Evolutionary conservation across 352 stramenopile species (phyloP), one percentile per base, ranked within the genome.

Genomic region (Hyaloperonospora arabidopsidis): DNA sequence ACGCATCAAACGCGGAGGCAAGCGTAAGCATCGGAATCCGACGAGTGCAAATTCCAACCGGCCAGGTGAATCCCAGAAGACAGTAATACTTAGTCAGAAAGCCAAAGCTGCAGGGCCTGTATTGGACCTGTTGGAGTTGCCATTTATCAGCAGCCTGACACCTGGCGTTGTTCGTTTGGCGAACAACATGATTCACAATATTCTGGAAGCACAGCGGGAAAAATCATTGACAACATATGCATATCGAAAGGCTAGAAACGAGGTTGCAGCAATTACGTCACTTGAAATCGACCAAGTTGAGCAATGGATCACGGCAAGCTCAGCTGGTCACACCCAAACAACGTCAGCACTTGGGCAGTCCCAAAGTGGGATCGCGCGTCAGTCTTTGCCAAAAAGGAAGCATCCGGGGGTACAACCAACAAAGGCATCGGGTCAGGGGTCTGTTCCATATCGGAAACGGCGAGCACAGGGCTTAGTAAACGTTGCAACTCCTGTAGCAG

Each of bases 261-360:
- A 89, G 46, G 43, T 89, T 13, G 57, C 66, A 6, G 78, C 73
- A 5, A 69, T 89, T 45, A 83, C 80, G 1, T 84, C 70, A 10
- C 57, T 91, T 2, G 73, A 60, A 2, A 74, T 86, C 14, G 56
- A 72, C 6, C 62, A 89, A 18, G 61, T 89, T 8, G 78, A 91
- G 43, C 66, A 84, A 44, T 91, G 80, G 80, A 68, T 89, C 51
- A 69, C 77, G 55, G 45, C 64, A 12, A 72, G 61, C 18, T 50
- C 55, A n/a, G 49, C 52, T 3, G 44, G 57, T 8, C 28, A 63
- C 25, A 40, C 48, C 17, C 52, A 66, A 25, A 36, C 48, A 40
- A 44, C 54, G 21, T 66, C 62, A 18, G 36, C 47, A 28, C 45
- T 48, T 17, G 57, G 52, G 15, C 72, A 81, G n/a, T 47, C 55